Percentiles rank a stretch among this genome's conserved stretches.
These are phyloP conservation scores for Blumeria graminis DNA, from an alignment of 2,329 filamentous ascomycete species.

Conservation along the genomic window DNA sequence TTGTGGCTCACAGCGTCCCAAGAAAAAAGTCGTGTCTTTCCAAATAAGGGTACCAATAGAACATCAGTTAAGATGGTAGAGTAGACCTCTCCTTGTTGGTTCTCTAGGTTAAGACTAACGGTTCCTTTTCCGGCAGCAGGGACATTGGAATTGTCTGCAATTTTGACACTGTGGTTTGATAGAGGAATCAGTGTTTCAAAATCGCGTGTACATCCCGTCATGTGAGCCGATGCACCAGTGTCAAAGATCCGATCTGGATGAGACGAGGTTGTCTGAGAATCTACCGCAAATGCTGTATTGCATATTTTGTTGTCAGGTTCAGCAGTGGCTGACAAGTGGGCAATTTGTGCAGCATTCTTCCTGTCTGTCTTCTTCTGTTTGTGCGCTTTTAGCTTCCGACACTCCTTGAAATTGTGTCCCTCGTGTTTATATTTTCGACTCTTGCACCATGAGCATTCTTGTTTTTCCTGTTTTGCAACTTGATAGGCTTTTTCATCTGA, in stretches of 20 bases:
- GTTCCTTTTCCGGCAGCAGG: not conserved
- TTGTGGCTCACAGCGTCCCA: not conserved
- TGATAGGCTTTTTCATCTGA: not conserved
- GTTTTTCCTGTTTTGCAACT: not conserved
- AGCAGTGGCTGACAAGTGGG: not conserved
- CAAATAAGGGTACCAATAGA: not conserved
- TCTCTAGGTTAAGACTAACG: not conserved
- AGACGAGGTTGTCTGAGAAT: not conserved
- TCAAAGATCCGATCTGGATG: not conserved
- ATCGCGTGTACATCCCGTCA: not conserved
- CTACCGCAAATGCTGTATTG: not conserved
- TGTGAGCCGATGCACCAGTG: not conserved
- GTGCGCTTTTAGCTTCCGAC: not conserved
- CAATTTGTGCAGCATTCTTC: not conserved
- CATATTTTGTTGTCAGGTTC: not conserved
- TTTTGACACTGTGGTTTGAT: not conserved
- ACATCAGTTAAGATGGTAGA: not conserved
- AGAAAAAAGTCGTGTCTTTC: not conserved
- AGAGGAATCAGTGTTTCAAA: not conserved
- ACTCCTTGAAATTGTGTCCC: not conserved
- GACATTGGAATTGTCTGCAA: not conserved
- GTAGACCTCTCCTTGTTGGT: not conserved
- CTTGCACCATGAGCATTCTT: not conserved
- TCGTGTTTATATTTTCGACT: not conserved
- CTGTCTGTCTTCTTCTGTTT: not conserved